Conservation (phyloP, 2,329 filamentous ascomycete genomes). For the Raffaelea arxii region DNA sequence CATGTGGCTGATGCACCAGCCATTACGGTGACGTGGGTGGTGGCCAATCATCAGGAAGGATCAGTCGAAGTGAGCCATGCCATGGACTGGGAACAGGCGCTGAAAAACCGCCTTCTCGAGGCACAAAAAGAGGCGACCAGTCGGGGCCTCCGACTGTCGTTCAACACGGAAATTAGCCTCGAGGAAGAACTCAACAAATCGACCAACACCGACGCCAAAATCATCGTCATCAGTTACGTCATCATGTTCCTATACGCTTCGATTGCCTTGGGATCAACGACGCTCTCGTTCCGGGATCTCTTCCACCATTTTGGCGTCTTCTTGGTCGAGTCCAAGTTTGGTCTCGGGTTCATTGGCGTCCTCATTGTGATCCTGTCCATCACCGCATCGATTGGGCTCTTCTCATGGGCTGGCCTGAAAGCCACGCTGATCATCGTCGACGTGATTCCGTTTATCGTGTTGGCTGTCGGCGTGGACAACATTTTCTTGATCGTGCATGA, state of each 20-base stretch:
- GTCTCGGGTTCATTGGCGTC: conserved; percentile 88
- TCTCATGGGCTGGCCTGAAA: conserved; percentile 84
- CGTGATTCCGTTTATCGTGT: conserved; percentile 93
- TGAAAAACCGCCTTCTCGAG: conserved; percentile 65
- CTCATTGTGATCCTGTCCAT: conserved; percentile 97
- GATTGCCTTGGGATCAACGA: conserved; percentile 80
- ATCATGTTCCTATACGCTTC: conserved; percentile 99
- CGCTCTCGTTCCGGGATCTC: conserved; percentile 65
- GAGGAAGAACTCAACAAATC: conserved; percentile 96
- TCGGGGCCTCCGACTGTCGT: conserved; percentile 78
- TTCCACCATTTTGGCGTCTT: conserved; percentile 74
- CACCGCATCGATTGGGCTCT: conserved; percentile 85
- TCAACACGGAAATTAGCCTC: conserved; percentile 89
- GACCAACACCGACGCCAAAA: conserved; percentile 96
- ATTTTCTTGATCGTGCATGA: conserved; percentile 98
- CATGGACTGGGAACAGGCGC: conserved; percentile 79
- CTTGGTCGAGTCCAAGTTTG: conserved; percentile 93
- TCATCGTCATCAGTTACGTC: conserved; percentile 90
- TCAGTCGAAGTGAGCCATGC: conserved; percentile 60
- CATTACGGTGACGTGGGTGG: conserved; percentile 87
- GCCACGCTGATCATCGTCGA: conserved; percentile 97
- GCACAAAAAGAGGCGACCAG: conserved; percentile 70
- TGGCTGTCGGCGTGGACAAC: conserved; percentile 96
- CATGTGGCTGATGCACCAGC: conserved; percentile 66
- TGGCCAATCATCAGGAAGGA: conserved; percentile 74